Evolutionary conservation across 179 eudicot genomes (phyloP).

Genomic region (Silene noctiflora): DNA sequence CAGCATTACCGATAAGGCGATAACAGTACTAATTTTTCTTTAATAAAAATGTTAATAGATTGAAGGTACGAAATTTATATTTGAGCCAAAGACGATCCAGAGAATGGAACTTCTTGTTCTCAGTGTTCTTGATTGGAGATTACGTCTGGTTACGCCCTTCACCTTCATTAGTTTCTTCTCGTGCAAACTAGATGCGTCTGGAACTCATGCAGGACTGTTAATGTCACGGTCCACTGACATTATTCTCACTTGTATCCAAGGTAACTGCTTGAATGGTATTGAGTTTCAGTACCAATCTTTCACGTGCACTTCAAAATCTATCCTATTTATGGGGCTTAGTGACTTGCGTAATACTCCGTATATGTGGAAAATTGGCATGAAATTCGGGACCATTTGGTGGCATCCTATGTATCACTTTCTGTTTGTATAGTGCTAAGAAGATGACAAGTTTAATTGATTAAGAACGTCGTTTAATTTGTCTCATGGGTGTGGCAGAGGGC

Average conservation of each 20-base stretch:
- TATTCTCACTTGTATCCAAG: conserved; percentile 60
- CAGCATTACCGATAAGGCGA: background rate
- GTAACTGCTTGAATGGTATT: conserved; percentile 15
- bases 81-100: conserved; percentile 70
- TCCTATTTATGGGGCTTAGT: no score
- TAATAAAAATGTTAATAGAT: conserved; percentile 34
- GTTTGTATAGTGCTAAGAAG: no score
- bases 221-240: conserved; percentile 57
- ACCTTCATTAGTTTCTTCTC: conserved; percentile 63
- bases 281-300: no score
- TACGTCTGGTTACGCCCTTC: conserved; percentile 72
- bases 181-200: conserved; percentile 59
- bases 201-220: conserved; percentile 45
- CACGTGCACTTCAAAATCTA: no score
- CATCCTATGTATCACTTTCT: no score
- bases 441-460: background rate
- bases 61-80: conserved; percentile 61
- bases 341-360: no score
- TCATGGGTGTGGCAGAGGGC: conserved; percentile 45
- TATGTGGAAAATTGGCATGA: no score
- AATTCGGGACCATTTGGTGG: no score
- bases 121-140: conserved; percentile 73
- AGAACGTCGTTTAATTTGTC: background rate
- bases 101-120: conserved; percentile 87
- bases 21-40: background rate